phyloP scores from a whole-genome alignment of 148 eudicot species.

The Camellia japonica region DNA sequence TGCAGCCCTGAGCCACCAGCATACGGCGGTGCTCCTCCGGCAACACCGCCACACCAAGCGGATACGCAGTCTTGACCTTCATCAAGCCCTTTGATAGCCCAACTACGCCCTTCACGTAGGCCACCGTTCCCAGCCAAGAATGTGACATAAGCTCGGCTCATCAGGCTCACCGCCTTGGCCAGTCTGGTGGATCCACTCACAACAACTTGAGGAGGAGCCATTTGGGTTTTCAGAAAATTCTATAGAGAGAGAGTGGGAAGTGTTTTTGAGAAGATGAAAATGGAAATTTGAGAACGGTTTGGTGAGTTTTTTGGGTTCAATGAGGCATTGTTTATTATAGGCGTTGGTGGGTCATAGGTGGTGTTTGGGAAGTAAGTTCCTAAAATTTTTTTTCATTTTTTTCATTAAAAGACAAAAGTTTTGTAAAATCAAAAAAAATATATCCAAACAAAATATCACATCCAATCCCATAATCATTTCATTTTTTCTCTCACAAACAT shows the following conservation, averaged over 20 bases:
- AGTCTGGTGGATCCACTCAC: constrained; percentile 4
- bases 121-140: constrained; percentile 82
- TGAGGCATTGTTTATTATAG: too few species aligned
- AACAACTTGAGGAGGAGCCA: constrained; percentile 15
- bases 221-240: neutral
- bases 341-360: too few species aligned
- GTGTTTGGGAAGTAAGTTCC: too few species aligned
- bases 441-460: too few species aligned
- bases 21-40: constrained; percentile 79
- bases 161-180: constrained; percentile 37
- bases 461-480: too few species aligned
- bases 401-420: too few species aligned
- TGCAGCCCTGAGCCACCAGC: constrained; percentile 67
- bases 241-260: neutral
- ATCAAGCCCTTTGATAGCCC: constrained; percentile 75
- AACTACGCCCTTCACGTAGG: constrained; percentile 78
- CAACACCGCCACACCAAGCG: constrained; percentile 74
- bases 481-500: too few species aligned
- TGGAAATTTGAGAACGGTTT: too few species aligned
- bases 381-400: too few species aligned
- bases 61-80: constrained; percentile 55
- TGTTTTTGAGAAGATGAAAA: neutral
- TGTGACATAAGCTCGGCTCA: constrained; percentile 51
- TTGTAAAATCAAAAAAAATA: too few species aligned
- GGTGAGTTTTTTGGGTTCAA: too few species aligned